Evolutionary conservation across 495 filamentous ascomycete species (phyloP).

Genomic region (Wilcoxina mikolae): DNA sequence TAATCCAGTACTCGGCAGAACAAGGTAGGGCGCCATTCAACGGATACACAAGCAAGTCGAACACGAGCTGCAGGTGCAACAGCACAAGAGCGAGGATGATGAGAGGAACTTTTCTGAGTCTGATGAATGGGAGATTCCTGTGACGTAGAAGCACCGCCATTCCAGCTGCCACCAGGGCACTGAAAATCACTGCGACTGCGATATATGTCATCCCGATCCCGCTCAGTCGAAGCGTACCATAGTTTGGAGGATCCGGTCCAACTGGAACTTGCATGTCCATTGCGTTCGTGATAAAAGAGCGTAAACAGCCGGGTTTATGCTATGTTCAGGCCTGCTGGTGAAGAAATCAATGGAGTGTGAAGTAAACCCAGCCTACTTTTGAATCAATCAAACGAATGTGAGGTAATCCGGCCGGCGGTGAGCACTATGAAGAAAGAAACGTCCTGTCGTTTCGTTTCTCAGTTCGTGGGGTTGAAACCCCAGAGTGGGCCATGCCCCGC

Average conservation of each 20-base stretch:
- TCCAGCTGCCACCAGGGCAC: background rate
- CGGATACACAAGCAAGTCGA: conserved; percentile 24
- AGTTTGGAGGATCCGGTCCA: background rate
- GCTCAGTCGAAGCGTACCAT: background rate
- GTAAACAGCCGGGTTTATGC: too few relatives aligned
- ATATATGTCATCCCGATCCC: background rate
- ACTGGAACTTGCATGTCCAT: background rate
- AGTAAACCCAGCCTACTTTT: too few relatives aligned
- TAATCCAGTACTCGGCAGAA: conserved; percentile 22
- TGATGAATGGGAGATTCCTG: conserved; percentile 20
- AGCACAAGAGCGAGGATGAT: conserved; percentile 19
- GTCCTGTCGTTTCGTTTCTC: too few relatives aligned
- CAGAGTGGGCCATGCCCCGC: too few relatives aligned
- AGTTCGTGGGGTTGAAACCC: too few relatives aligned
- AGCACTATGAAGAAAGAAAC: too few relatives aligned
- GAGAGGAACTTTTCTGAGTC: conserved; percentile 22
- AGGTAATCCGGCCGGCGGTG: too few relatives aligned
- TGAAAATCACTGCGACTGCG: background rate
- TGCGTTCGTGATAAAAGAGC: too few relatives aligned
- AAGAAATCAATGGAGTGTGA: too few relatives aligned
- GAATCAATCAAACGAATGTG: too few relatives aligned
- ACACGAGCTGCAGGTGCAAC: conserved; percentile 21
- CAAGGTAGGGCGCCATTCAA: conserved; percentile 22
- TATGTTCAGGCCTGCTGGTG: too few relatives aligned
- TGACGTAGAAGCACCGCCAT: conserved; percentile 1